These are phyloP conservation scores for Panaeolus cyanescens DNA, from an alignment of 768 basidiomycete genomes.

Conservation along the genomic window DNA sequence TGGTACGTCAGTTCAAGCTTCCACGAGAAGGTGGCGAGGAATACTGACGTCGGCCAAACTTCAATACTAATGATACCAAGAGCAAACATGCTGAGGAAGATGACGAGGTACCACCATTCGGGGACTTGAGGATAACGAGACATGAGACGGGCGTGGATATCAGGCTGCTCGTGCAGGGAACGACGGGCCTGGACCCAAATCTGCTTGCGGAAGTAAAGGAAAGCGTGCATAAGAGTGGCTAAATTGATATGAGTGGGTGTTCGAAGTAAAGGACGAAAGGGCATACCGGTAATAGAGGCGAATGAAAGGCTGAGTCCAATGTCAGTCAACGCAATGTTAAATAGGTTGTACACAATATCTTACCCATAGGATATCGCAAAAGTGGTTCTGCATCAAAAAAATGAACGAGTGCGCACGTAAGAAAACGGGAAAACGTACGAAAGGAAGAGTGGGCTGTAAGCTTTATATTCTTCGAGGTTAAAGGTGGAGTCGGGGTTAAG, in stretches of 20 bases:
- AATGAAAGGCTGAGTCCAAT: constrained; percentile 54
- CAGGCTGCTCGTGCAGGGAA: constrained; percentile 73
- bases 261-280: not conserved
- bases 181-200: constrained; percentile 70
- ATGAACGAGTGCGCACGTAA: not conserved
- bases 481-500: constrained; percentile 52
- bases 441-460: constrained; percentile 62
- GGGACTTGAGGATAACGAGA: constrained; percentile 69
- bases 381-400: constrained; percentile 37
- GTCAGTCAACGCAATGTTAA: not conserved
- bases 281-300: constrained; percentile 60
- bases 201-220: constrained; percentile 73
- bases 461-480: constrained; percentile 51
- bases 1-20: constrained; percentile 16
- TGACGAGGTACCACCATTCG: constrained; percentile 77
- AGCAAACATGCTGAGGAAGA: constrained; percentile 67
- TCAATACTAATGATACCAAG: constrained; percentile 68
- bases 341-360: not conserved
- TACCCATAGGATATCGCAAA: constrained; percentile 76
- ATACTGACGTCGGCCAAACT: constrained; percentile 52
- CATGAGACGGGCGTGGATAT: constrained; percentile 84
- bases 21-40: constrained; percentile 20
- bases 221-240: constrained; percentile 67
- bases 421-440: constrained; percentile 31
- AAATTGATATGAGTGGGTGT: not conserved